Evolutionary conservation across 2,329 filamentous ascomycete species (phyloP).

Genomic region (Hymenoscyphus repandus): DNA sequence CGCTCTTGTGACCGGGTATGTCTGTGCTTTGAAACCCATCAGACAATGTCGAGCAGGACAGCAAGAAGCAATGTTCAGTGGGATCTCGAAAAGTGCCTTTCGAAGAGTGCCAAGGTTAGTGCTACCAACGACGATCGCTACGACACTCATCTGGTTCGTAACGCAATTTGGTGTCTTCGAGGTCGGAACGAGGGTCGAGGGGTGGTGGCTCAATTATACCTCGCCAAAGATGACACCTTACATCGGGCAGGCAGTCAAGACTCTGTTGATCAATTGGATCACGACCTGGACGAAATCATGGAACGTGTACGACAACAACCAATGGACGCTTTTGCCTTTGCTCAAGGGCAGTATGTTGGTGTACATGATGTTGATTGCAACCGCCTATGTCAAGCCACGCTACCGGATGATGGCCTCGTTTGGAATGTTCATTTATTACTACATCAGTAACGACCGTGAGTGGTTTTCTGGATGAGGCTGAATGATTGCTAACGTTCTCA

Average conservation of each 20-base stretch:
- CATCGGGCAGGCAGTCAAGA: slow-evolving; percentile 38
- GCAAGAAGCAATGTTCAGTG: slow-evolving; percentile 46
- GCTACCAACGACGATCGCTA: slow-evolving; percentile 51
- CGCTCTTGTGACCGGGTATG: slow-evolving; percentile 59
- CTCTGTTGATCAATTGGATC: slow-evolving; percentile 40
- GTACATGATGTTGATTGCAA: slow-evolving; percentile 48
- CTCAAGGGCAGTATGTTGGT: slow-evolving; percentile 50
- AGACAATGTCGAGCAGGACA: slow-evolving; percentile 49
- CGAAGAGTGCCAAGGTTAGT: slow-evolving; percentile 53
- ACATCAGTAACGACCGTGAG: slow-evolving; percentile 28
- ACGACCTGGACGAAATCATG: slow-evolving; percentile 46
- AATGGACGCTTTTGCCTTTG: slow-evolving; percentile 53
- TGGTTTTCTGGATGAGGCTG: neutral
- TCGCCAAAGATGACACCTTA: slow-evolving; percentile 39
- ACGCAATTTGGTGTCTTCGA: slow-evolving; percentile 53
- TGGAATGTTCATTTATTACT: slow-evolving; percentile 46
- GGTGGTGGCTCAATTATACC: slow-evolving; percentile 52
- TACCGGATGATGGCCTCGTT: slow-evolving; percentile 45
- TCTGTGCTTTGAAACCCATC: slow-evolving; percentile 57
- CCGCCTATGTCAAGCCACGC: slow-evolving; percentile 42
- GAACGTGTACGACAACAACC: slow-evolving; percentile 51
- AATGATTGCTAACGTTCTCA: slow-evolving; percentile 20
- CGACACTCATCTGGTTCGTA: slow-evolving; percentile 48
- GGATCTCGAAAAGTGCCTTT: slow-evolving; percentile 52
- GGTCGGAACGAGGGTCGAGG: slow-evolving; percentile 50